These are phyloP conservation scores for Trypanosoma melophagium DNA, from an alignment of 208 protist species.

Conservation along the genomic window DNA sequence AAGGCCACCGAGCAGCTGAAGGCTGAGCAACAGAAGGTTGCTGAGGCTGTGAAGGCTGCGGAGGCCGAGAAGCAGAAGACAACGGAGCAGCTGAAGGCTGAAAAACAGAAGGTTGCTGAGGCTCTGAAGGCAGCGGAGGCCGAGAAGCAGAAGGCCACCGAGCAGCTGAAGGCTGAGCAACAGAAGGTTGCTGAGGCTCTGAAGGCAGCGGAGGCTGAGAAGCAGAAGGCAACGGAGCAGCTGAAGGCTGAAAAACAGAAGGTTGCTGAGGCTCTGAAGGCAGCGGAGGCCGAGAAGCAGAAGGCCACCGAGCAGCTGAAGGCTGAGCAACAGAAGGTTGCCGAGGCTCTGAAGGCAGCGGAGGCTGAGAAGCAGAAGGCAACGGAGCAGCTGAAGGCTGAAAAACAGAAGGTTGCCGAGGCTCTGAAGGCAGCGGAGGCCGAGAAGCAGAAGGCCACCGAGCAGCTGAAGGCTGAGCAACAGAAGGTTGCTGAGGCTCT, in stretches of 20 bases:
- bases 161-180: too few relatives aligned
- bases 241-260: constrained; percentile 10
- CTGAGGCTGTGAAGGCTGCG: constrained; percentile 1
- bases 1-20: constrained; percentile 10
- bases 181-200: constrained; percentile 1
- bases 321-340: constrained; percentile 14
- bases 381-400: constrained; percentile 8
- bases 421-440: not conserved
- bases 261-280: constrained; percentile 2
- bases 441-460: not conserved
- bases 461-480: not conserved
- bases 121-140: too few relatives aligned
- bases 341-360: not conserved
- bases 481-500: not conserved
- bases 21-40: constrained; percentile 11
- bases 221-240: constrained; percentile 6
- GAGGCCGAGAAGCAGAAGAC: not conserved
- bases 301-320: constrained; percentile 5
- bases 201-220: constrained; percentile 7
- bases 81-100: constrained; percentile 3
- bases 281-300: constrained; percentile 8
- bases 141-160: too few relatives aligned
- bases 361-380: constrained; percentile 18
- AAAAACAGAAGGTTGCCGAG: constrained; percentile 7
- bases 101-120: constrained; percentile 10